phyloP scores from a whole-genome alignment of 345 rosid species.

The Physaria fendleri region DNA sequence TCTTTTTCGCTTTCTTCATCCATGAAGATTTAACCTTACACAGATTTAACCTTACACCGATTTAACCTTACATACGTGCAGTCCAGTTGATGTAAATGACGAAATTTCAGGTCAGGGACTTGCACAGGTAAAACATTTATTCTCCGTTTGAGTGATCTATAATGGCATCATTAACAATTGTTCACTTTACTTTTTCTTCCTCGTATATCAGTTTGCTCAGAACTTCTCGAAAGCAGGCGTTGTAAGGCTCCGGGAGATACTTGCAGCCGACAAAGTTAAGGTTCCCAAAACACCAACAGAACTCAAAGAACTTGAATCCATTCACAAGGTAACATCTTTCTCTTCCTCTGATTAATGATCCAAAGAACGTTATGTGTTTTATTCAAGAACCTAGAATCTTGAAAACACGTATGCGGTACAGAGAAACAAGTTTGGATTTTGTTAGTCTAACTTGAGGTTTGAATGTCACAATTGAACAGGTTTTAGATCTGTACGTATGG shows the following conservation, averaged over 20 bases:
- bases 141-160: not conserved
- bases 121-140: conserved; percentile 49
- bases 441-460: not conserved
- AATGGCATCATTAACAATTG: not conserved
- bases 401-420: not conserved
- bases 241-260: conserved; percentile 79
- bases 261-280: conserved; percentile 54
- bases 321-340: conserved; percentile 66
- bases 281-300: conserved; percentile 61
- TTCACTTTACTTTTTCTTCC: not conserved
- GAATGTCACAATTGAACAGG: conserved; percentile 36
- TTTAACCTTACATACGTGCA: conserved; percentile 33
- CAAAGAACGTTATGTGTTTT: not conserved
- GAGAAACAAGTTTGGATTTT: not conserved
- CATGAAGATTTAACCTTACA: not conserved
- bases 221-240: conserved; percentile 56
- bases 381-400: not conserved
- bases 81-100: conserved; percentile 73
- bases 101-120: conserved; percentile 80
- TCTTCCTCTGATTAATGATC: not conserved
- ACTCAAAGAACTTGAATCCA: conserved; percentile 84
- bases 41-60: conserved; percentile 5
- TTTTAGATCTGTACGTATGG: conserved; percentile 88
- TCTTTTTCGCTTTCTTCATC: not conserved
- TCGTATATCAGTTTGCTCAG: conserved; percentile 54